Evolutionary conservation across 2,329 filamentous ascomycete species (phyloP), one percentile per base, ranked within the genome.

Genomic region (Trichoderma citrinoviride): DNA sequence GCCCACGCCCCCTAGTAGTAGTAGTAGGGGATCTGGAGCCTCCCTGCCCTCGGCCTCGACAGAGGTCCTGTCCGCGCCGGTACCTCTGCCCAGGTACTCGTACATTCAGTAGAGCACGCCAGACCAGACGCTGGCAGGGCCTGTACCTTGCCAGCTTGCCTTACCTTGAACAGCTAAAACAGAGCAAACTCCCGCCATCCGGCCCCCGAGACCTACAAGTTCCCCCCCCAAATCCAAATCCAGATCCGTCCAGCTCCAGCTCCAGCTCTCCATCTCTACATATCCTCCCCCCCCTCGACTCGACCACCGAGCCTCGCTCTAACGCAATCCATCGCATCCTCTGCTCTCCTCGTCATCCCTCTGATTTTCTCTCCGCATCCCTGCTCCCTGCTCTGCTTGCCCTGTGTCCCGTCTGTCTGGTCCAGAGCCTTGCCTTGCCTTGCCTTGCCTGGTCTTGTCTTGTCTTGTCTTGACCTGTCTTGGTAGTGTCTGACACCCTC

Each of bases 161-260:
- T 37, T 14, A 5, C 33, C 33, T 37, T 37, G 33, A 37, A 52
- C 57, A 52, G 57, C 57, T 61, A 52, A 61, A 61, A 52, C 46
- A 41, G 57, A 61, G 57, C 57, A 61, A n/a, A 52, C 47, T 53
- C 47, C 58, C 58, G 40, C 58, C 58, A 40, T 44, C 58, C 37
- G 40, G 21, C 54, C 47, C 23, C 47, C 53, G 53, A 56, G 53
- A 56, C 53, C n/a, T 52, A 47, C 57, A 61, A 41, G 33, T 23
- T 44, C 44, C 44, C 56, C 44, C 47, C 49, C 44, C 29, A n/a
- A 12, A 5, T 29, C 27, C 23, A 41, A 29, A 40, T 19, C 54
- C 14, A 17, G 15, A 41, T 43, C n/a, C 33, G n/a, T 37, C 19
- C 50, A 43, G 41, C 43, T 57, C 25, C 41, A 41, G 25, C 54